Evolutionary conservation across 495 filamentous ascomycete genomes (phyloP), one percentile per base, ranked within the genome.

Genomic region (Amphirosellinia nigrospora): DNA sequence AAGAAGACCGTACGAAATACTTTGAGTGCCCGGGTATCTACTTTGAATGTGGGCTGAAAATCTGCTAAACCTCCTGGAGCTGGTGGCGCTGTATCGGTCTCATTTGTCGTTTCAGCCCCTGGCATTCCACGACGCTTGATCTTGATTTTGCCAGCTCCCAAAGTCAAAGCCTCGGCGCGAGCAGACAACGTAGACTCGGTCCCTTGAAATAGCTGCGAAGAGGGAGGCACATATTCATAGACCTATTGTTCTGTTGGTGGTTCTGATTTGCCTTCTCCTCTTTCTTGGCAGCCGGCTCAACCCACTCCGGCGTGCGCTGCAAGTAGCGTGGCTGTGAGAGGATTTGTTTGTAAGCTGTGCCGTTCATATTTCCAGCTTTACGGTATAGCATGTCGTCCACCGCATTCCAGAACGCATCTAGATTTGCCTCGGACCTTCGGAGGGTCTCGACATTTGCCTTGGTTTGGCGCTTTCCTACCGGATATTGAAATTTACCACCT

Each of bases 291-390:
- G 36, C 60, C 36, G 83, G 79, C 43, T 83, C 83, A 28, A 80
- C 76, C 85, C 85, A 88, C 34, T 82, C 81, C 3, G 82, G 78
- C 0, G 86, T 89, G 16, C 86, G 79, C 53, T 83, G 80, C 8
- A 87, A 52, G 10, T 68, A 73, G 15, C 80, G 78, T 0, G 70
- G 36, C 23, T 79, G 72, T n/a, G 79, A 73, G 10, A 86, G 72
- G 1, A 82, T 32, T 16, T 48, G 43, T 10, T 65, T 11, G 0
- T 77, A n/a, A 5, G 76, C 73, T 1, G 72, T 76, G 41, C n/a
- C 75, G 2, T 41, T 61, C 19, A 72, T 52, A 56, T 65, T 55
- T 41, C 58, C 64, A 75, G 76, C 50, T 76, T 67, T 56, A 45
- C 48, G 4, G 50, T 62, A 83, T 82, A 88, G 65, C 81, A 85